Conservation (phyloP, 148 eudicot genomes). For the Gaultheria prostrata region DNA sequence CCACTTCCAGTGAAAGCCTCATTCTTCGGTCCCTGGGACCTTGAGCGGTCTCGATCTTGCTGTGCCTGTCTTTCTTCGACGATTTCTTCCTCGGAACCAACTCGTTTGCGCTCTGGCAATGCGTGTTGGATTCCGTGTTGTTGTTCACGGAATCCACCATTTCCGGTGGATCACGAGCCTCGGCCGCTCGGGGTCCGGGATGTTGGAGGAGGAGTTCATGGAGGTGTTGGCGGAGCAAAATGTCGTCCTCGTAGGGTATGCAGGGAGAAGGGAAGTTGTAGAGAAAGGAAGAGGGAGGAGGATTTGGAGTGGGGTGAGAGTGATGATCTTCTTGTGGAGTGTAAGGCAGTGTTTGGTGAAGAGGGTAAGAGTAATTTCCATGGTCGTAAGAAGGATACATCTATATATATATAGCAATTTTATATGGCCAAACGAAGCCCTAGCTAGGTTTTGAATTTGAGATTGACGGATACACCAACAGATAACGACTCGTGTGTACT, state of each 20-base stretch:
- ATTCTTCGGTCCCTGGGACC: conserved; percentile 60
- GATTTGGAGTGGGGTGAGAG: background rate
- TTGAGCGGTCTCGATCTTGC: conserved; percentile 56
- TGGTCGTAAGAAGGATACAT: background rate
- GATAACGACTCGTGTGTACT: background rate
- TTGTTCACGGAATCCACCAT: background rate
- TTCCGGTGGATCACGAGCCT: background rate
- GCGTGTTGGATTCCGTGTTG: conserved; percentile 5
- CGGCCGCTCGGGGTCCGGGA: background rate
- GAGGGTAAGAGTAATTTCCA: conserved; percentile 1
- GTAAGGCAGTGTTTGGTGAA: background rate
- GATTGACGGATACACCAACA: background rate
- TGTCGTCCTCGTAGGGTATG: background rate
- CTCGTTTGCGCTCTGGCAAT: background rate
- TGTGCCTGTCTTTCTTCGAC: conserved; percentile 60
- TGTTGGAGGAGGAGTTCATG: background rate
- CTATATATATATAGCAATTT: background rate
- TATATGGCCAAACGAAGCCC: background rate
- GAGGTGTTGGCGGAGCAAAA: background rate
- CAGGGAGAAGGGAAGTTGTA: conserved; percentile 6
- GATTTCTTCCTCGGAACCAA: conserved; percentile 19
- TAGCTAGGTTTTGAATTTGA: background rate
- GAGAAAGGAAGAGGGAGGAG: background rate
- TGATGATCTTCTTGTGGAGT: background rate
- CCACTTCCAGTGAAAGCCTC: conserved; percentile 59